Evolutionary conservation across 768 basidiomycete genomes (phyloP).

Genomic region (Macrolepiota albuminosa): DNA sequence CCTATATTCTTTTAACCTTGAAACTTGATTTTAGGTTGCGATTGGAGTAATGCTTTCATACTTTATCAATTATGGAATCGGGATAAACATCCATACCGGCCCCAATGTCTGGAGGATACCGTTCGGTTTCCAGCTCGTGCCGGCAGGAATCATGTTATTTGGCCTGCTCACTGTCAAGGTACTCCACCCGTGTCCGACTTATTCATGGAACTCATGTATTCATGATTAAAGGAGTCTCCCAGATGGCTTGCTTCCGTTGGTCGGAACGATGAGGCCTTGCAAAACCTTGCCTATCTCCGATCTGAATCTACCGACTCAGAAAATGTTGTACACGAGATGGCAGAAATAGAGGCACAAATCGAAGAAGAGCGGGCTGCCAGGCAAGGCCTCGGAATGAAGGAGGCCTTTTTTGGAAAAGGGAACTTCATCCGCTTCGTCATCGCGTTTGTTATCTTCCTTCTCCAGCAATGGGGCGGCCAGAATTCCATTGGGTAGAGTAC

Average conservation of each 20-base stretch:
- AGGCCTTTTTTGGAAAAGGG: slow-evolving; percentile 78
- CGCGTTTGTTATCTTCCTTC: slow-evolving; percentile 71
- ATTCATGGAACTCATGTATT: background rate
- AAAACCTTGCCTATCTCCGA: slow-evolving; percentile 64
- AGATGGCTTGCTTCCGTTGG: slow-evolving; percentile 71
- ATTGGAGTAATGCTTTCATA: slow-evolving; percentile 83
- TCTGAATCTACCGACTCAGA: slow-evolving; percentile 35
- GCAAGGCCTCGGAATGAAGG: slow-evolving; percentile 56
- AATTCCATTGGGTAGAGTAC: slow-evolving; percentile 58
- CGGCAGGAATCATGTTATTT: slow-evolving; percentile 53
- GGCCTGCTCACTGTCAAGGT: slow-evolving; percentile 67
- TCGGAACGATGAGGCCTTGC: slow-evolving; percentile 45
- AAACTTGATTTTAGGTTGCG: slow-evolving; percentile 40
- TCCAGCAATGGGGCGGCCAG: slow-evolving; percentile 84
- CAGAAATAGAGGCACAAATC: slow-evolving; percentile 81
- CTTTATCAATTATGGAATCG: slow-evolving; percentile 69
- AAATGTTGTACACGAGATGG: slow-evolving; percentile 54
- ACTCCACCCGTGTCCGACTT: background rate
- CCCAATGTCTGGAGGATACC: slow-evolving; percentile 64
- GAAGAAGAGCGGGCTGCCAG: slow-evolving; percentile 66
- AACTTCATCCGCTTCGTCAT: slow-evolving; percentile 83
- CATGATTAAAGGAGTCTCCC: slow-evolving; percentile 54
- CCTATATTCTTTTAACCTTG: background rate
- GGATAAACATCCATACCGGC: slow-evolving; percentile 43
- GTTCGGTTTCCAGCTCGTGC: slow-evolving; percentile 72